Conservation (phyloP, 1,139 yeast genomes). For the Suhomyces wounanorum region DNA sequence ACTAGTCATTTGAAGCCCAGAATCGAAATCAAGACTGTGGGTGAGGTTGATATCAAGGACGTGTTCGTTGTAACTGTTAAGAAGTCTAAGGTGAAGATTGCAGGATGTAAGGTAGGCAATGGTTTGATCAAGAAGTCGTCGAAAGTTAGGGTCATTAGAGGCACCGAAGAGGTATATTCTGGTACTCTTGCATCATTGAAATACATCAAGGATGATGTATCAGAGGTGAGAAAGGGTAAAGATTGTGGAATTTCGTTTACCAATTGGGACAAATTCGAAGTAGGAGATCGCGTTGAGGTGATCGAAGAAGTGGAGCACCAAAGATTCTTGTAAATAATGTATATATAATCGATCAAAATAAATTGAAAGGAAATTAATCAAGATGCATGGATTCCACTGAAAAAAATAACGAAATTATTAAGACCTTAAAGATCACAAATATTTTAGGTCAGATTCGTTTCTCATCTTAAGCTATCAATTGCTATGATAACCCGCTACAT, state of each 20-base stretch:
- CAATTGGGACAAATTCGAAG: constrained; percentile 67
- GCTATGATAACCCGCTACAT: too few relatives aligned
- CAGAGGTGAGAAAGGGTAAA: constrained; percentile 76
- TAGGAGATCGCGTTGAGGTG: constrained; percentile 76
- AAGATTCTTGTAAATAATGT: constrained; percentile 54
- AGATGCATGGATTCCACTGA: too few relatives aligned
- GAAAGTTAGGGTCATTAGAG: constrained; percentile 64
- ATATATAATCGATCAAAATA: not conserved
- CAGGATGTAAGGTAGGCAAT: constrained; percentile 82
- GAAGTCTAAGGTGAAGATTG: constrained; percentile 57
- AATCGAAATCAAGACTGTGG: constrained; percentile 64
- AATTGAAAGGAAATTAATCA: too few relatives aligned
- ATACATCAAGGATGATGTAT: constrained; percentile 78
- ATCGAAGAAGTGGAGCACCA: constrained; percentile 71
- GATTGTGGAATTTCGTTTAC: constrained; percentile 89
- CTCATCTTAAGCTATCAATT: too few relatives aligned
- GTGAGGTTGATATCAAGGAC: constrained; percentile 71
- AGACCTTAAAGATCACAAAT: too few relatives aligned
- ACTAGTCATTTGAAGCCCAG: constrained; percentile 65
- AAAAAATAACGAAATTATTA: too few relatives aligned
- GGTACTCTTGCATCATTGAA: constrained; percentile 78
- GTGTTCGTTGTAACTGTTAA: constrained; percentile 66
- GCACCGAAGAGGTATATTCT: constrained; percentile 53
- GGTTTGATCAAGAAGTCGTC: constrained; percentile 68
- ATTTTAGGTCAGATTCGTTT: too few relatives aligned